Base-by-base conservation (phyloP, 2,329 filamentous ascomycete genomes). In the Thyridium curvatum region DNA sequence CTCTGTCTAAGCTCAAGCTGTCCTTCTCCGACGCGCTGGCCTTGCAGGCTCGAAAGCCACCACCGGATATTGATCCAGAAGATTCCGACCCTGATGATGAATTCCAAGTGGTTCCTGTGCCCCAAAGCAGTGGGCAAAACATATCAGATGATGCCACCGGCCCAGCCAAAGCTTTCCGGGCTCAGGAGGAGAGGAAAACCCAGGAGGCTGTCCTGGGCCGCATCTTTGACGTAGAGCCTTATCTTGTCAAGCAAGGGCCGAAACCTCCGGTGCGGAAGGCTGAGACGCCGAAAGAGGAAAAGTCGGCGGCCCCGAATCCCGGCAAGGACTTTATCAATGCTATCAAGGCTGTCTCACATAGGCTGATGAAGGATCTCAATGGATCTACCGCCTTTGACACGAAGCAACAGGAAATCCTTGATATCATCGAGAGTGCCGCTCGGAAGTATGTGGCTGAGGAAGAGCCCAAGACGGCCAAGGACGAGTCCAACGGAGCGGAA, bases 11-110 rank as follows among this genome's bases (percentile, higher is more conserved):
- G 34, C 57, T 83, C 18, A 67, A 71, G 37, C 55, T 83, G 12
- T 82, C 79, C 4, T 70, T 83, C 41, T 82, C 78, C 0, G 64
- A 73, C 28, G 44, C 47, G 3, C 57, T 81, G 13, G 75, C 74
- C 2, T 52, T 51, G 32, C 63, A 65, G 49, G 64, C 71, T 13
- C 61, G 69, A 32, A 70, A 66, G 41, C 65, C 65, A 7, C 48
- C 55, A 7, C 51, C 59, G 8, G 65, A 66, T 15, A 42, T 57
- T 8, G 56, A 62, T 33, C 52, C 59, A 1, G 61, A 65, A 29
- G 58, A 59, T 21, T 58, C 74, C 6, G 72, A 80, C 43, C 56
- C 65, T 18, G 72, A 79, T 30, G 71, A 77, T 40, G 74, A 79
- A 12, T 72, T 76, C 41, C 65, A 72, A 38, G 62, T 68, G 8